Evolutionary conservation across 129 eudicot genomes (phyloP).

Genomic region (Kitagawia praeruptora): DNA sequence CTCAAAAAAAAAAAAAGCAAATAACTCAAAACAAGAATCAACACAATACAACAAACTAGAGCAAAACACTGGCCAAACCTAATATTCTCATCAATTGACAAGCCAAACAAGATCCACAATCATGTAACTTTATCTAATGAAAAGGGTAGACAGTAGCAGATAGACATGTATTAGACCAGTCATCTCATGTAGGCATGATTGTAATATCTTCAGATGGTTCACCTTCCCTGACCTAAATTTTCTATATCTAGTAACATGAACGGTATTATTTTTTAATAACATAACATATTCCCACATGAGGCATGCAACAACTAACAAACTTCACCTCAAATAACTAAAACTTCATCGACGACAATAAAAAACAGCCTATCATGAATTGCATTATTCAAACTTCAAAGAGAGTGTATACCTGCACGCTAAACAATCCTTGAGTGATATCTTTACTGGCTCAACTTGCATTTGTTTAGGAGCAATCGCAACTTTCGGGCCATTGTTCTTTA

Average conservation of each 20-base stretch:
- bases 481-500: constrained; percentile 36
- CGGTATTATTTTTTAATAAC: no score
- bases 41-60: not conserved
- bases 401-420: constrained; percentile 84
- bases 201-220: not conserved
- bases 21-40: not conserved
- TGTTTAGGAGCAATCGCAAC: constrained; percentile 30
- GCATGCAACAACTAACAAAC: not conserved
- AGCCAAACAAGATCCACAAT: not conserved
- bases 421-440: constrained; percentile 95
- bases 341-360: not conserved
- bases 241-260: not conserved
- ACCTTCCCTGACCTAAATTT: not conserved
- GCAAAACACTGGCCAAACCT: not conserved
- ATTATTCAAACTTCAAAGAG: not conserved
- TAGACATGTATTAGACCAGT: not conserved
- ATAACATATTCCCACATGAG: not conserved
- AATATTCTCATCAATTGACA: not conserved
- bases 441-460: constrained; percentile 60
- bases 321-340: not conserved
- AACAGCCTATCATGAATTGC: not conserved
- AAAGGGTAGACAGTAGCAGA: not conserved
- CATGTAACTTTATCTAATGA: not conserved
- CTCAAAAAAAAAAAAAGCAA: not conserved
- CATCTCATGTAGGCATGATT: not conserved